These are phyloP conservation scores for Hanseniaspora pseudoguilliermondii DNA, from an alignment of 805 yeast genomes.

Conservation along the genomic window DNA sequence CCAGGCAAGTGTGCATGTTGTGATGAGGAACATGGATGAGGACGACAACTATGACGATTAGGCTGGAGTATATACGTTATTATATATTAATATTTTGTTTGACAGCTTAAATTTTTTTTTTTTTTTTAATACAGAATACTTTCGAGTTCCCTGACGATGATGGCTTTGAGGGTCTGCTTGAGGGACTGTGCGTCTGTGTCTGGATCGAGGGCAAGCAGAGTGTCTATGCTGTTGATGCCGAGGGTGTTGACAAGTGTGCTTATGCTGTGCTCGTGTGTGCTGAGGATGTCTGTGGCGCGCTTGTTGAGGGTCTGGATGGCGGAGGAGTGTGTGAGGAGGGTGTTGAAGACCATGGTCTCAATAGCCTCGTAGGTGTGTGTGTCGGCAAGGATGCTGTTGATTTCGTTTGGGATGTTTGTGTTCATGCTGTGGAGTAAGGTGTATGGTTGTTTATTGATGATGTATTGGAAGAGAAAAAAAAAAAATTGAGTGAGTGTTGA, in stretches of 20 bases:
- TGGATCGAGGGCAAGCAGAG: not conserved
- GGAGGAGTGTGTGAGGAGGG: not conserved
- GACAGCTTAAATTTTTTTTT: not conserved
- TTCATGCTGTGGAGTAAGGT: too few species aligned
- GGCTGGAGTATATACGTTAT: too few species aligned
- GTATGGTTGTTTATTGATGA: too few species aligned
- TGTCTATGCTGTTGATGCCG: not conserved
- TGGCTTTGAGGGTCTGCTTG: not conserved
- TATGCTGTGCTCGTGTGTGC: not conserved
- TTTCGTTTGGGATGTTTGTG: conserved; percentile 3
- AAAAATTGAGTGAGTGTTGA: too few species aligned
- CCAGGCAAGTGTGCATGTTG: conserved; percentile 14
- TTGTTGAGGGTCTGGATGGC: not conserved
- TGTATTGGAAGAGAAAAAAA: too few species aligned
- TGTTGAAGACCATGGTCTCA: not conserved
- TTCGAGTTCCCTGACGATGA: not conserved
- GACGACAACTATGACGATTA: conserved; percentile 37
- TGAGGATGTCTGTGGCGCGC: not conserved
- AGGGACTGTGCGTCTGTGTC: not conserved
- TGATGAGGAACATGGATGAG: conserved; percentile 32
- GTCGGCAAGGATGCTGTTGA: not conserved
- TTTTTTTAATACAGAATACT: not conserved
- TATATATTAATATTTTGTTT: too few species aligned
- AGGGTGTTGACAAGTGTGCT: not conserved
- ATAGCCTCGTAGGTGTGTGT: conserved; percentile 3